A percentile compares a stretch with the other conserved stretches of the same genome.
Evolutionary conservation across 2,329 filamentous ascomycete species (phyloP).

Genomic region (Cercospora canescens): DNA sequence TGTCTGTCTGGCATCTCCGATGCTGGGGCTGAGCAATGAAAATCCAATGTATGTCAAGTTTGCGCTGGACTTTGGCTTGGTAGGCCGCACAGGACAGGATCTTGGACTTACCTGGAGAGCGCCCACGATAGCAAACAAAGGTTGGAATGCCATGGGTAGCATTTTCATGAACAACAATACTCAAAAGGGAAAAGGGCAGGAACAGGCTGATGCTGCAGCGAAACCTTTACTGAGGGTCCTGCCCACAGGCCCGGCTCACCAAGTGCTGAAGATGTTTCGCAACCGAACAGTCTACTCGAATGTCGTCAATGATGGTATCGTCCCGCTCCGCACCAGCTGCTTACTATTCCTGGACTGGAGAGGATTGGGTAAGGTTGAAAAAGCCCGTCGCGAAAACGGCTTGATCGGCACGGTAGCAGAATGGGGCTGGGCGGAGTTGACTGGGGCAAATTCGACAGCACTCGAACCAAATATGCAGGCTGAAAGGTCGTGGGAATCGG

Average conservation of each 20-base stretch:
- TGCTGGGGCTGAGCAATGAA: constrained; percentile 91
- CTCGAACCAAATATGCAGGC: constrained; percentile 36
- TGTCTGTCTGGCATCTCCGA: constrained; percentile 80
- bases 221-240: constrained; percentile 88
- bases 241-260: constrained; percentile 87
- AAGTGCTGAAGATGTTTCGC: constrained; percentile 80
- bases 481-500: constrained; percentile 23
- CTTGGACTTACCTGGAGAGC: constrained; percentile 92
- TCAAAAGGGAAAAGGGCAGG: constrained; percentile 51
- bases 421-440: constrained; percentile 93
- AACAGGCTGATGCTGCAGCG: constrained; percentile 68
- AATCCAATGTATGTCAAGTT: constrained; percentile 98
- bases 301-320: constrained; percentile 96
- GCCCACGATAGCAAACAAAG: constrained; percentile 78
- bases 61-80: constrained; percentile 90
- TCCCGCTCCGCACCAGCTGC: constrained; percentile 91
- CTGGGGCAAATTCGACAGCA: constrained; percentile 65
- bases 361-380: constrained; percentile 88
- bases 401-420: constrained; percentile 89
- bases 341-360: constrained; percentile 97
- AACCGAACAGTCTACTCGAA: constrained; percentile 95
- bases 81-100: constrained; percentile 94
- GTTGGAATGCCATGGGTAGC: constrained; percentile 85
- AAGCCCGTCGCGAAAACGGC: constrained; percentile 87
- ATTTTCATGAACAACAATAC: constrained; percentile 63